Evolutionary conservation across 2,329 filamentous ascomycete genomes (phyloP), one percentile per base, ranked within the genome.

Genomic region (Helminthosporium solani): DNA sequence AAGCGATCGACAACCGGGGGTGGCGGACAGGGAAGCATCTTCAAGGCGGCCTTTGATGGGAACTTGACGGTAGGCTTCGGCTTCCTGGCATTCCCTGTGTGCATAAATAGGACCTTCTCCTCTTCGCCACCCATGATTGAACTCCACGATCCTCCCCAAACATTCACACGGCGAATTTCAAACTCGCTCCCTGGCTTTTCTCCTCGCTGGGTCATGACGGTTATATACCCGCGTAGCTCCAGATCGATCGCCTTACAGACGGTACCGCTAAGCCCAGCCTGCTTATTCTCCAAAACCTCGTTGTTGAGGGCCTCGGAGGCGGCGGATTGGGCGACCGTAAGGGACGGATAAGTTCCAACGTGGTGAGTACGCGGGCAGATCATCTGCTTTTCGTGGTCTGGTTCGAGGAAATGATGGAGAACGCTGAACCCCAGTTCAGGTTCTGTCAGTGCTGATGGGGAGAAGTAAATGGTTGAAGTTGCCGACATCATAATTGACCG

Each of bases 161-260:
- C 15, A n/a, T 21, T 19, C 2, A 46, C 25, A n/a, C 19, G 19
- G 14, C 23, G 20, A 15, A 47, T 44, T 16, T 44, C 30, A 21
- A 42, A 47, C 35, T 47, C 40, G 36, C 36, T 37, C 15, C 39
- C 12, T 2, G 30, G 28, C 30, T 9, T 28, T 16, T 42, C 40
- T 11, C 45, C 40, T 6, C 39, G 6, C 8, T 15, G 8, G 7
- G 19, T 31, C 11, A 40, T 19, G 1, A 15, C 16, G 2, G 39
- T 42, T 20, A 47, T 47, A 16, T 42, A 21, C 2, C 45, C 45
- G 12, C 31, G 27, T 12, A 23, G 20, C 12, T 25, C 3, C 18
- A 43, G 33, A 25, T 43, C 34, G 5, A 47, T 43, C 2, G 33
- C 27, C 6, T 40, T 39, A 27, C 8, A 42, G 7, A 47, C 33